Evolutionary conservation across 805 yeast genomes (phyloP).

Genomic region (Suhomyces xylopsoci): DNA sequence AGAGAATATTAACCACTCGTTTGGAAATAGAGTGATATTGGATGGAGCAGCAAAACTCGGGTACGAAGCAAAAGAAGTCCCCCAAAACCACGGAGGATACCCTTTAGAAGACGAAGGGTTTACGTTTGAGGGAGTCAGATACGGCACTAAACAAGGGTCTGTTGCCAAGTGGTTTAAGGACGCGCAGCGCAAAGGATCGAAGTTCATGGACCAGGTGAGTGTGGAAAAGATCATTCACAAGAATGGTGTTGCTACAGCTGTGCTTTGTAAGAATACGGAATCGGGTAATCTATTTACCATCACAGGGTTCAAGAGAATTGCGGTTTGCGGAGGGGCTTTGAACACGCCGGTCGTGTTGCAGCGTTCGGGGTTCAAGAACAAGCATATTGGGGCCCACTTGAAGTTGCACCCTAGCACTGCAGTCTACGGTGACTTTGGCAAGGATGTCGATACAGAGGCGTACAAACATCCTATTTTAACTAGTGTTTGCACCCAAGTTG

Average conservation of each 20-base stretch:
- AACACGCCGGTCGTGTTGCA: slow-evolving; percentile 19
- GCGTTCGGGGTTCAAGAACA: slow-evolving; percentile 20
- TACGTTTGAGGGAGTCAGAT: slow-evolving; percentile 18
- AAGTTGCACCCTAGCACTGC: slow-evolving; percentile 19
- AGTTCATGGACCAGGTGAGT: slow-evolving; percentile 20
- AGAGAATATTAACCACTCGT: slow-evolving; percentile 15
- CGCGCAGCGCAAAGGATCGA: slow-evolving; percentile 15
- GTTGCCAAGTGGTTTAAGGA: slow-evolving; percentile 18
- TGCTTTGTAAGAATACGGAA: slow-evolving; percentile 11
- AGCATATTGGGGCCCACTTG: slow-evolving; percentile 19
- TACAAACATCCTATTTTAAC: slow-evolving; percentile 18
- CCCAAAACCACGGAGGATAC: slow-evolving; percentile 17
- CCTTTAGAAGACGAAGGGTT: slow-evolving; percentile 16
- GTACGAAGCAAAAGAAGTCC: slow-evolving; percentile 14
- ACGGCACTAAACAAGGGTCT: slow-evolving; percentile 21
- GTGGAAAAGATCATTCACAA: slow-evolving; percentile 13
- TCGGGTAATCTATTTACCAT: slow-evolving; percentile 13
- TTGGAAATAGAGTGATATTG: slow-evolving; percentile 13
- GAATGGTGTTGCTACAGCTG: slow-evolving; percentile 13
- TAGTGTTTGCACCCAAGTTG: slow-evolving; percentile 16
- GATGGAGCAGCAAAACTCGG: slow-evolving; percentile 18
- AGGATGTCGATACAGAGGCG: slow-evolving; percentile 13
- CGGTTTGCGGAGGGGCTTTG: slow-evolving; percentile 17
- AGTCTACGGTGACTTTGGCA: slow-evolving; percentile 11
- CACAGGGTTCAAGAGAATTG: slow-evolving; percentile 15